Evolutionary conservation across 345 rosid genomes (phyloP).

Genomic region (Melastoma malabathricum): DNA sequence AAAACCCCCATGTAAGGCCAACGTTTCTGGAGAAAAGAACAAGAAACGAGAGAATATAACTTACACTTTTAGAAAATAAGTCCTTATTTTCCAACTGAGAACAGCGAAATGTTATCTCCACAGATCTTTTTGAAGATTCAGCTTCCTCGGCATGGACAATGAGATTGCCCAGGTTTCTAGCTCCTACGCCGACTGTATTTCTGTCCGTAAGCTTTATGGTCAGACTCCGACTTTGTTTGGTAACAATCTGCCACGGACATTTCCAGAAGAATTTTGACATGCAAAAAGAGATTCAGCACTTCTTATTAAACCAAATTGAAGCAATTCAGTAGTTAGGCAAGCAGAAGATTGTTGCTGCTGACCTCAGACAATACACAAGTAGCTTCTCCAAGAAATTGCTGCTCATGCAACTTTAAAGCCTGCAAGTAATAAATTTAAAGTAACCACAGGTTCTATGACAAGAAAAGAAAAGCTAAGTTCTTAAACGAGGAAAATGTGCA

Average conservation of each 20-base stretch:
- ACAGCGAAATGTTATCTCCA: slow-evolving; percentile 43
- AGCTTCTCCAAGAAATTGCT: slow-evolving; percentile 69
- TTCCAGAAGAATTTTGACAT: too few species aligned
- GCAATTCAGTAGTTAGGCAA: not conserved
- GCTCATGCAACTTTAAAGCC: slow-evolving; percentile 10
- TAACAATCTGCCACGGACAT: slow-evolving; percentile 37
- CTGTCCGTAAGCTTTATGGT: slow-evolving; percentile 36
- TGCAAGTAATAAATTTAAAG: slow-evolving; percentile 2
- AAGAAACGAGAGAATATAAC: slow-evolving; percentile 6
- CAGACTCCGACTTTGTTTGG: slow-evolving; percentile 32
- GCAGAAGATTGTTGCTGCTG: not conserved
- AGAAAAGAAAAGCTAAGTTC: slow-evolving; percentile 1
- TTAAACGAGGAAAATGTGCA: too few species aligned
- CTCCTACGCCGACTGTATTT: slow-evolving; percentile 16
- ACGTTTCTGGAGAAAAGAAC: too few species aligned
- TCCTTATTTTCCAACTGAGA: slow-evolving; percentile 56
- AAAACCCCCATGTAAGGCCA: too few species aligned
- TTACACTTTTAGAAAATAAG: slow-evolving; percentile 66
- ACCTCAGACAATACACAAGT: slow-evolving; percentile 57
- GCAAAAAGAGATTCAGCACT: too few species aligned
- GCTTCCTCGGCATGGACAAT: slow-evolving; percentile 67
- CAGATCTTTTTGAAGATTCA: slow-evolving; percentile 38
- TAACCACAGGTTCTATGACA: not conserved
- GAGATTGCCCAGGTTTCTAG: slow-evolving; percentile 41
- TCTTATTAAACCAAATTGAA: too few species aligned